Evolutionary conservation across 2,329 filamentous ascomycete genomes (phyloP).

Genomic region (Aureobasidium sp.): DNA sequence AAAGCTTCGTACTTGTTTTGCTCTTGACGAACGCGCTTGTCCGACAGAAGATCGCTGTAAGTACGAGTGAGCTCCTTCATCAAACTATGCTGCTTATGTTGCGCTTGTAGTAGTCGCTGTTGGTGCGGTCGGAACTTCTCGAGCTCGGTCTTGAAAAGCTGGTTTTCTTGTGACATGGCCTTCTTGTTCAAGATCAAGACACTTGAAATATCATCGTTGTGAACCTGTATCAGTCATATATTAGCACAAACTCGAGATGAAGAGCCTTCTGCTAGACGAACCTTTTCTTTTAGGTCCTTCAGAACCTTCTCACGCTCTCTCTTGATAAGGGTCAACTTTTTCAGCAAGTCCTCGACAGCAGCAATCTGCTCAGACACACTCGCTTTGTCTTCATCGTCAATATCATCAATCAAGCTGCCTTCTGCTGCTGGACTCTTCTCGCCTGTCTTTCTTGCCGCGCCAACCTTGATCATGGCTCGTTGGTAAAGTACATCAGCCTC

Average conservation of each 20-base stretch:
- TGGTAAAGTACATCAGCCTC: conserved; percentile 87
- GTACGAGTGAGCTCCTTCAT: conserved; percentile 90
- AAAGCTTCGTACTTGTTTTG: conserved; percentile 92
- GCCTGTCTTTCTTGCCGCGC: conserved; percentile 48
- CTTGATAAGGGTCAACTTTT: conserved; percentile 88
- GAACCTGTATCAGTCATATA: conserved; percentile 53
- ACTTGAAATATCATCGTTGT: conserved; percentile 94
- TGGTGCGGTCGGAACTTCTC: conserved; percentile 95
- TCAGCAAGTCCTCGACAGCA: conserved; percentile 80
- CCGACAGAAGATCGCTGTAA: conserved; percentile 83
- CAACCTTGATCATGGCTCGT: conserved; percentile 71
- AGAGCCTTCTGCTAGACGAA: conserved; percentile 34
- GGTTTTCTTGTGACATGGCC: conserved; percentile 80
- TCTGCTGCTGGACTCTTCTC: conserved; percentile 54
- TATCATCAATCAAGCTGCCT: conserved; percentile 79
- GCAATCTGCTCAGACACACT: conserved; percentile 86
- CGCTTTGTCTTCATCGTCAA: conserved; percentile 75
- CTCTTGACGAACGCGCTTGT: conserved; percentile 87
- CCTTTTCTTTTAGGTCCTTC: conserved; percentile 97
- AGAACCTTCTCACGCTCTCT: conserved; percentile 83
- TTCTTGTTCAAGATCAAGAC: conserved; percentile 98
- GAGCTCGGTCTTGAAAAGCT: conserved; percentile 91
- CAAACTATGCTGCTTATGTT: conserved; percentile 86
- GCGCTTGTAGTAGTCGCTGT: conserved; percentile 82
- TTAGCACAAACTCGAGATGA: background rate